phyloP scores from a whole-genome alignment of 768 basidiomycete species.

The Naganishia randhawae region DNA sequence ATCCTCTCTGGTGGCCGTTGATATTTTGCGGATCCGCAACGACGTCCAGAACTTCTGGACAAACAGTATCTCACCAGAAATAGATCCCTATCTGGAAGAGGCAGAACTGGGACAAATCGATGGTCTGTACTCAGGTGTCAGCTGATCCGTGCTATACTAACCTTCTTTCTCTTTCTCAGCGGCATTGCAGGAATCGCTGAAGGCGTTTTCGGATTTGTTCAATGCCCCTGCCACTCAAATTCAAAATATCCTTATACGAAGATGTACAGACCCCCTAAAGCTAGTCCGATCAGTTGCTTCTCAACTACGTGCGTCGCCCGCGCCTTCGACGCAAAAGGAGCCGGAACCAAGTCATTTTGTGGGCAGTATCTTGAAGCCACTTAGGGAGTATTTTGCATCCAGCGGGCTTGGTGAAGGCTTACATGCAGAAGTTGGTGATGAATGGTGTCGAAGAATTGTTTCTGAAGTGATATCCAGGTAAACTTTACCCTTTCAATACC shows the following conservation, averaged over 20 bases:
- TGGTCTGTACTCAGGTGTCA: constrained; percentile 58
- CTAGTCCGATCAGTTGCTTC: constrained; percentile 83
- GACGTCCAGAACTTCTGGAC: constrained; percentile 64
- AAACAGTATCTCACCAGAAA: constrained; percentile 62
- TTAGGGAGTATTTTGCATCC: constrained; percentile 63
- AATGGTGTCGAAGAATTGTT: constrained; percentile 60
- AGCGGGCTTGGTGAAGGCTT: constrained; percentile 61
- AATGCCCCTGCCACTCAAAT: constrained; percentile 55
- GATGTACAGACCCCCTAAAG: constrained; percentile 79
- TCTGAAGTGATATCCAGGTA: constrained; percentile 57
- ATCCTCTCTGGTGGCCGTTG: constrained; percentile 64
- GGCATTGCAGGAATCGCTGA: constrained; percentile 26
- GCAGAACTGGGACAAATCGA: constrained; percentile 20
- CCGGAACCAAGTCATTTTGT: constrained; percentile 85
- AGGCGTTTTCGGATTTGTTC: constrained; percentile 27
- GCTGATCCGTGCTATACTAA: not conserved
- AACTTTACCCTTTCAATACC: constrained; percentile 14
- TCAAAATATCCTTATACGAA: constrained; percentile 64
- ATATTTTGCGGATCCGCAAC: constrained; percentile 61
- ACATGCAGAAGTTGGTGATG: constrained; percentile 55
- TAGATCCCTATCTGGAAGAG: constrained; percentile 51
- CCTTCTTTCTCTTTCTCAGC: not conserved
- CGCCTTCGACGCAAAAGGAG: constrained; percentile 50
- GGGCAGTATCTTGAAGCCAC: constrained; percentile 69
- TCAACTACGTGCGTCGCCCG: constrained; percentile 79